Percentiles rank a stretch among this genome's conserved stretches.
Conservation (phyloP, 805 yeast genomes). For the Sungouiozyma ichnusensis region DNA sequence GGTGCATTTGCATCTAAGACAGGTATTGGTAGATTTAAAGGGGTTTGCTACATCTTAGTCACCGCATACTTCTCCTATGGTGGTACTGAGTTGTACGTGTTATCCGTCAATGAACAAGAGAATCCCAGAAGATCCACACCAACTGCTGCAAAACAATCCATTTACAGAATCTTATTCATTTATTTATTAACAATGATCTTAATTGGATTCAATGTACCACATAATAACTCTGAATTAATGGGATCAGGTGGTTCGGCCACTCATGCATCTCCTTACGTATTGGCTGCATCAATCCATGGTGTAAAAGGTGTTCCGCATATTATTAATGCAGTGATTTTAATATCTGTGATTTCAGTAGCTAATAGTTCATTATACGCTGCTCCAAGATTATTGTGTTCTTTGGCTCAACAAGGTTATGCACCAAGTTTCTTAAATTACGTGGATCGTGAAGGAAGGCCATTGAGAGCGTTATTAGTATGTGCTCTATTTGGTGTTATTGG, state of each 20-base stretch:
- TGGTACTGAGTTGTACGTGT: slow-evolving; percentile 56
- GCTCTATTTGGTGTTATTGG: slow-evolving; percentile 48
- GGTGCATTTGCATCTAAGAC: slow-evolving; percentile 33
- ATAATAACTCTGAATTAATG: slow-evolving; percentile 38
- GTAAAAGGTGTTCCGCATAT: slow-evolving; percentile 59
- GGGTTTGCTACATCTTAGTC: slow-evolving; percentile 53
- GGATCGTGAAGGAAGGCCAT: slow-evolving; percentile 52
- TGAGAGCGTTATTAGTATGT: slow-evolving; percentile 41
- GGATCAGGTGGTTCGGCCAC: slow-evolving; percentile 43
- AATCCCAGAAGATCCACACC: slow-evolving; percentile 53
- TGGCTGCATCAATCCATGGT: slow-evolving; percentile 54
- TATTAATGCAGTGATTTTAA: slow-evolving; percentile 62
- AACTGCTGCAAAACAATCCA: slow-evolving; percentile 53
- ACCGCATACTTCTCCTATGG: slow-evolving; percentile 57
- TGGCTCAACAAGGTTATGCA: slow-evolving; percentile 66
- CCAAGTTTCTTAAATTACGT: slow-evolving; percentile 44
- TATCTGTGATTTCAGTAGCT: slow-evolving; percentile 68
- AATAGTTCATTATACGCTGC: slow-evolving; percentile 66
- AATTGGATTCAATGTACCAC: slow-evolving; percentile 52
- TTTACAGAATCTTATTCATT: slow-evolving; percentile 52
- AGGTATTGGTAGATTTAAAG: slow-evolving; percentile 40
- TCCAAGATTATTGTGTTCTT: slow-evolving; percentile 58
- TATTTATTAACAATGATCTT: slow-evolving; percentile 44
- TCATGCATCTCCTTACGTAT: slow-evolving; percentile 63
- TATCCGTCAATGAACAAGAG: slow-evolving; percentile 57